Base-by-base conservation (phyloP, 2,329 filamentous ascomycete genomes). In the Fusarium sp. region DNA sequence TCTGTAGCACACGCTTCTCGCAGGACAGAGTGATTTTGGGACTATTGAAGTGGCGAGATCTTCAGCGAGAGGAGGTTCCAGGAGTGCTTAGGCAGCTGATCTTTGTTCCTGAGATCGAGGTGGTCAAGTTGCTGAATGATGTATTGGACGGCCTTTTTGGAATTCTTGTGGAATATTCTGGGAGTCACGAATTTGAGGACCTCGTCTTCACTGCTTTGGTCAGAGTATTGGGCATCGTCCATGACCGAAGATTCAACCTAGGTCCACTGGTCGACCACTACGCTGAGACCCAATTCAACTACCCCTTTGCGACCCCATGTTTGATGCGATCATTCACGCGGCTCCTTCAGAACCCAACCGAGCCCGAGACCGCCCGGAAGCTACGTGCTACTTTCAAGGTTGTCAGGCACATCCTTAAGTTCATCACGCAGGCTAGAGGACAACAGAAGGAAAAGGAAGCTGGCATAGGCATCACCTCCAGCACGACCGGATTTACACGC, bases 41-140 rank as follows among this genome's bases (percentile, higher is more conserved):
- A 17, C 84, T 99, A 26, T 81, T 98, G 34, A 93, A 91, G 72
- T 98, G 96, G 96, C 93, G 89, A 75, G 91, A 95, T 14, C 86
- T 91, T 40, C 85, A 90, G 1, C 87, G 90, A 45, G 89, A 90
- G 28, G 89, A 94, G 36, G 84, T 98, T 2, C 85, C 92, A 1
- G 85, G 89, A 24, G 83, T 97, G 1, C 82, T 99, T 42, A 92
- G 92, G 76, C 91, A 94, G 70, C 88, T 98, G 49, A 90, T 94
- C 21, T 98, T 98, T 71, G 94, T 99, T 1, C 93, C 96, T 0
- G 96, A 99, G 77, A 97, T 98, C 57, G 97, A 99, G 80, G 93
- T 99, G 34, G 96, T 99, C 66, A 99, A 98, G 82, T 87, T 98
- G 42, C 83, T 98, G 9, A 92, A 88, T 67, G 92, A 97, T 73